Conservation (phyloP, 108 stramenopile genomes). For the Conticribra guillardii region DNA sequence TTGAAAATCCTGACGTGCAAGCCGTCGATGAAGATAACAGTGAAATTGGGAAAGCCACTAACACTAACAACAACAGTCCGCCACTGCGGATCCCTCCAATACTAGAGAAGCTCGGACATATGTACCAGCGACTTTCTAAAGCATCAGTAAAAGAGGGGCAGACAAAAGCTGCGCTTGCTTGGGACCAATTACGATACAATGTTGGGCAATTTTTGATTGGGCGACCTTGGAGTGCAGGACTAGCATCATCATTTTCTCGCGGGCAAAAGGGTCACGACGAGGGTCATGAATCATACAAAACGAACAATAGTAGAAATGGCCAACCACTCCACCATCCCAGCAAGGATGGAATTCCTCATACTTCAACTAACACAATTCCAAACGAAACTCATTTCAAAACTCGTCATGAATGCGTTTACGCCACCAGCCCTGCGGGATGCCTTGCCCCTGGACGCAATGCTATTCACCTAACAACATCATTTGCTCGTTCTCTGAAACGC, state of each 20-base stretch:
- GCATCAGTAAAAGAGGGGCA: constrained; percentile 31
- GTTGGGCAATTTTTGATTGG: constrained; percentile 21
- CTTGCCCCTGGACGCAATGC: constrained; percentile 53
- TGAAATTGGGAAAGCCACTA: neutral
- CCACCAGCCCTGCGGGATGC: constrained; percentile 67
- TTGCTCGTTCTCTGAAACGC: constrained; percentile 35
- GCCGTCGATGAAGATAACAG: neutral
- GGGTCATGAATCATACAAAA: no score
- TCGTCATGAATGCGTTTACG: constrained; percentile 61
- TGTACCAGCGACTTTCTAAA: constrained; percentile 41
- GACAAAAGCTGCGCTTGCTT: constrained; percentile 42
- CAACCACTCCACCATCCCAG: neutral
- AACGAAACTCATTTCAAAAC: constrained; percentile 7
- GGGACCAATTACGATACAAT: constrained; percentile 36
- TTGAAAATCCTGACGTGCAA: neutral
- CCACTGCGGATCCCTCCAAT: constrained; percentile 34
- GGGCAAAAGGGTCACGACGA: no score
- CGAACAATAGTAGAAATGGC: neutral
- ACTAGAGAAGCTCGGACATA: constrained; percentile 30
- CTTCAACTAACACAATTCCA: neutral
- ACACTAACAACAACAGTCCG: constrained; percentile 2
- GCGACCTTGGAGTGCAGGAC: constrained; percentile 29
- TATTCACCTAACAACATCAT: constrained; percentile 46
- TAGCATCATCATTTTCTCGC: no score
- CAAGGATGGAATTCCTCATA: neutral